These are phyloP conservation scores for Hericium erinaceus DNA, from an alignment of 768 basidiomycete genomes.

Conservation along the genomic window DNA sequence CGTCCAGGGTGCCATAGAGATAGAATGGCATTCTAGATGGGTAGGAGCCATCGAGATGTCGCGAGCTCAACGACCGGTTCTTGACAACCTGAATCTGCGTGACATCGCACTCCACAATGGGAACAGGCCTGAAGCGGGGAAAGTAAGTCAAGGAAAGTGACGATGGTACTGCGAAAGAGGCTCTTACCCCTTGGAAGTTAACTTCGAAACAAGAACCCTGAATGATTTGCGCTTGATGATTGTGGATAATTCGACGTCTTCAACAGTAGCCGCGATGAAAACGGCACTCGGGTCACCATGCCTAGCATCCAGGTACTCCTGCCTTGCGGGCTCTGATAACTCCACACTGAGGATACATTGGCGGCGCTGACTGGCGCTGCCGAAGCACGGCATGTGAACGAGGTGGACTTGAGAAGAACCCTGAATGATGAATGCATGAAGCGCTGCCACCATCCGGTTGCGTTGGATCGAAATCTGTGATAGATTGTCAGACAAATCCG, in stretches of 20 bases:
- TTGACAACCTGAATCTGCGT: slow-evolving; percentile 24
- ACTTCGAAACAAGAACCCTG: slow-evolving; percentile 6
- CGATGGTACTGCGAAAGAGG: background rate
- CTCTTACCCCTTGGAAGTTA: slow-evolving; percentile 7
- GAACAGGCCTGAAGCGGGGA: slow-evolving; percentile 1
- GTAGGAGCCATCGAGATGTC: slow-evolving; percentile 23
- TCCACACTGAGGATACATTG: slow-evolving; percentile 30
- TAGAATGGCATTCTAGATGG: slow-evolving; percentile 29
- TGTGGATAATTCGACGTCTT: slow-evolving; percentile 7
- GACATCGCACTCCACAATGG: slow-evolving; percentile 9
- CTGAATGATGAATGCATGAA: slow-evolving; percentile 29
- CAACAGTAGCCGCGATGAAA: slow-evolving; percentile 16
- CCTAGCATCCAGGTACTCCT: slow-evolving; percentile 13
- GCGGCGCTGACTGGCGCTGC: slow-evolving; percentile 26
- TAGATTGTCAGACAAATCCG: background rate
- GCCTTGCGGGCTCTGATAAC: slow-evolving; percentile 13
- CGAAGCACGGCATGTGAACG: slow-evolving; percentile 27
- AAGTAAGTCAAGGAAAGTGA: background rate
- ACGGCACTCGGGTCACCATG: slow-evolving; percentile 9
- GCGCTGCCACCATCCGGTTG: slow-evolving; percentile 24
- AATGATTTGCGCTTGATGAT: slow-evolving; percentile 4
- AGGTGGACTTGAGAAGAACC: slow-evolving; percentile 26
- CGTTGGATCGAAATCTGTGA: slow-evolving; percentile 17
- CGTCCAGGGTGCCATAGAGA: slow-evolving; percentile 25
- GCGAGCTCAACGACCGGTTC: slow-evolving; percentile 21